Base-by-base conservation (phyloP, 1,139 yeast species). In the Blastobotrys indianensis region DNA sequence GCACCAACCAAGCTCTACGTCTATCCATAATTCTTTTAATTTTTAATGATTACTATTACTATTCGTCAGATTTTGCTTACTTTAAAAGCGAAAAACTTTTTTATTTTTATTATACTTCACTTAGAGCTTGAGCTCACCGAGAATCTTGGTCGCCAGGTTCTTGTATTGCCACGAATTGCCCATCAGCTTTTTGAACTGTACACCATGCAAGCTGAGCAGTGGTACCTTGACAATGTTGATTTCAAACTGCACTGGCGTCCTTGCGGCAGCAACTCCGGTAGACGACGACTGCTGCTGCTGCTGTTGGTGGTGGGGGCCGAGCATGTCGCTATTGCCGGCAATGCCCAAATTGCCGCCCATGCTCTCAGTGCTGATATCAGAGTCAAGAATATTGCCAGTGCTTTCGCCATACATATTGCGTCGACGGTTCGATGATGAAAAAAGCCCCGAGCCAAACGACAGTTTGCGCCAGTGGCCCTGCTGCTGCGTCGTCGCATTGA, bases 151-250 rank as follows among this genome's bases (percentile, higher is more conserved):
- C 2, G 97, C 97, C 63, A 90, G 72, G n/a, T 88, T 82, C 69
- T 90, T 90, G 68, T 90, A 90, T 67, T 85, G 79, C 97, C 97
- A 90, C 2, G 97, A 86, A 64, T 92, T 88, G 58, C 98, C 98
- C 50, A 85, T 76, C 38, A 90, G 75, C 64, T 90, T 90, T 72
- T 90, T 92, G 70, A 92, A 88, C 65, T 90, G 97, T 45, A 92
- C 92, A 64, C 97, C 98, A 55, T 85, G 88, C 52, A 92, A 73
- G 10, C 94, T 88, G 49, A 90, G 85, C 54, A 92, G 73, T 39
- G 97, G 95, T 45, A 92, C 95, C 63, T 87, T 87, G 41, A 90
- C 97, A 54, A 92, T 82, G 65, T 85, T 90, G 52, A 92, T 85
- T 62, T 92, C 97, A 65, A 92, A 92, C 59, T 84, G 82, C 60